Evolutionary conservation across 352 stramenopile genomes (phyloP).

Genomic region (Poterioochromonas sp.): DNA sequence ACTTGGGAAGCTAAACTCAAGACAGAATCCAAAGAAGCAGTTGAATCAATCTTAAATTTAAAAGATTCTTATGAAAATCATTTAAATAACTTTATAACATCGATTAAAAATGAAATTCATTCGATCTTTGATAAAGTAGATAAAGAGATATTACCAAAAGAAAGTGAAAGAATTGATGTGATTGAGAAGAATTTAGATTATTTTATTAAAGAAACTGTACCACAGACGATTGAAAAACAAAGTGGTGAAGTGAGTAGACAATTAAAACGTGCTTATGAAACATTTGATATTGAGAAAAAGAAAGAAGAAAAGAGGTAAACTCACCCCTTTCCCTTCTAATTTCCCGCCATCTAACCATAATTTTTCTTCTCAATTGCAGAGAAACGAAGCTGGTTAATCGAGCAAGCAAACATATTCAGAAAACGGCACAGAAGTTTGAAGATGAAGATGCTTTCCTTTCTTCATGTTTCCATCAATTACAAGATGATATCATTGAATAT

Average conservation of each 20-base stretch:
- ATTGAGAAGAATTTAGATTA: slow-evolving; percentile 25
- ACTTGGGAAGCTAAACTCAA: neutral
- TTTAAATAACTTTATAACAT: neutral
- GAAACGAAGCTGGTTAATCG: slow-evolving; percentile 21
- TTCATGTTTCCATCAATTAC: slow-evolving; percentile 20
- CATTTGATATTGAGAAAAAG: slow-evolving; percentile 35
- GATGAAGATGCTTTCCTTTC: slow-evolving; percentile 25
- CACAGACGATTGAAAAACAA: slow-evolving; percentile 17
- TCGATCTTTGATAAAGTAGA: slow-evolving; percentile 30
- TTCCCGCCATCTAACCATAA: neutral
- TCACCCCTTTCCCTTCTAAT: neutral
- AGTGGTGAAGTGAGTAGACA: slow-evolving; percentile 30
- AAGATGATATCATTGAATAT: slow-evolving; percentile 27
- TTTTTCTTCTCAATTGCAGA: neutral
- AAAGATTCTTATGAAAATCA: slow-evolving; percentile 30
- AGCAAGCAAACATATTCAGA: slow-evolving; percentile 28
- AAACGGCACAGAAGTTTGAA: slow-evolving; percentile 23
- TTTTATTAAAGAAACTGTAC: slow-evolving; percentile 29
- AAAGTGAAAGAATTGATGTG: neutral
- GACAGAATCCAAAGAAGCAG: slow-evolving; percentile 32
- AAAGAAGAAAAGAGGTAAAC: slow-evolving; percentile 30
- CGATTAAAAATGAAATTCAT: slow-evolving; percentile 4
- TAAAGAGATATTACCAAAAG: slow-evolving; percentile 7
- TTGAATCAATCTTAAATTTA: slow-evolving; percentile 27
- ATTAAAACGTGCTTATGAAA: slow-evolving; percentile 25